phyloP scores from a whole-genome alignment of 2,329 filamentous ascomycete species.

The Ascosphaera apis region DNA sequence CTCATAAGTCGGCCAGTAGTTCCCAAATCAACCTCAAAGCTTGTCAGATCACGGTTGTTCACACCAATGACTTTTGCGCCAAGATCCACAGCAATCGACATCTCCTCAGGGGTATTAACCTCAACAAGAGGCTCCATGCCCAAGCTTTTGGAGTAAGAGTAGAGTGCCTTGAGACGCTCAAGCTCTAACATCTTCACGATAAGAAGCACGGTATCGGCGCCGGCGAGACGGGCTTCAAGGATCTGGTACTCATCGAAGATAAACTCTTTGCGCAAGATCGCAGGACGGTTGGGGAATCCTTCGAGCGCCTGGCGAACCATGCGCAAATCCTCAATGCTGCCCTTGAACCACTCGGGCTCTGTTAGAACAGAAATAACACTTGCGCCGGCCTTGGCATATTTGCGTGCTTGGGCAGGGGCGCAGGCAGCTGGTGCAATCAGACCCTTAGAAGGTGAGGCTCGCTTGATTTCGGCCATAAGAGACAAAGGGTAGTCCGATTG shows the following conservation, averaged over 20 bases:
- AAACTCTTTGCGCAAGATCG: constrained; percentile 85
- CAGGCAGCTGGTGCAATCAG: constrained; percentile 72
- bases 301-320: constrained; percentile 73
- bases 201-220: constrained; percentile 79
- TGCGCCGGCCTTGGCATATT: constrained; percentile 80
- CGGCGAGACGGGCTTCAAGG: constrained; percentile 72
- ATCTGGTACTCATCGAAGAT: constrained; percentile 98
- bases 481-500: constrained; percentile 74
- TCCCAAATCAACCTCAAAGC: constrained; percentile 84
- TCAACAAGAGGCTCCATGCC: constrained; percentile 97
- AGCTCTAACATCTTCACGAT: constrained; percentile 95
- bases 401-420: constrained; percentile 70
- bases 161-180: constrained; percentile 50
- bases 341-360: constrained; percentile 98
- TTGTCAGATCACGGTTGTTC: constrained; percentile 91
- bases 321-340: constrained; percentile 78
- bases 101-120: constrained; percentile 85
- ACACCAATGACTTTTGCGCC: constrained; percentile 86
- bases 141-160: constrained; percentile 67
- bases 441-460: constrained; percentile 88
- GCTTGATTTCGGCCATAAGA: constrained; percentile 92
- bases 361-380: constrained; percentile 98
- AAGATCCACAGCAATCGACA: constrained; percentile 64
- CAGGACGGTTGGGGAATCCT: constrained; percentile 77
- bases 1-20: constrained; percentile 76